Evolutionary conservation across 2,329 filamentous ascomycete species (phyloP), one percentile per base, ranked within the genome.

Genomic region (Neofusicoccum parvum): DNA sequence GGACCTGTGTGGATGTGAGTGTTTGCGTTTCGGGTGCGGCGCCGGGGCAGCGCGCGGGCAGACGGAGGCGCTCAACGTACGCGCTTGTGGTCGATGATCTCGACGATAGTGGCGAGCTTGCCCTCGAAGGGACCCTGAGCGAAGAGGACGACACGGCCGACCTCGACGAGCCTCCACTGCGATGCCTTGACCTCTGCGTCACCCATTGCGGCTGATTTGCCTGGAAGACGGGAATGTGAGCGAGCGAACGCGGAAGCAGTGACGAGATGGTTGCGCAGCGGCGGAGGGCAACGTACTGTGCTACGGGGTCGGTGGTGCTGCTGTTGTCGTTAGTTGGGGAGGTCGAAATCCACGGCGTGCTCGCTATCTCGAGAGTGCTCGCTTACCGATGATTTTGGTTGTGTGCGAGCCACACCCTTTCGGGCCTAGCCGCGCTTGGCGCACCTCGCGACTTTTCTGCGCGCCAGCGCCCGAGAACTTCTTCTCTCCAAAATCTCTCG

Each of bases 1-100:
- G 90, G 84, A 93, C 92, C 95, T 99, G 82, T 71, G 70, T 46
- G 12, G n/a, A 58, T 69, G 71, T 79, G 68, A 76, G 75, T 56
- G 17, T 12, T 20, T 56, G 20, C 58, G 14, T 50, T 34, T 14
- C 34, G n/a, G n/a, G 7, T 50, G 17, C 62, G 32, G 48, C 34
- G 48, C 14, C n/a, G 17, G 50, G 23, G 50, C 46, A 36, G 14
- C 36, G 15, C 20, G 64, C 54, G 46, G 48, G 41, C 32, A 36
- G 56, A 17, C 41, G 14, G 50, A 17, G 32, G 17, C 48, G 48
- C 41, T 60, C 48, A 80, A 92, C 95, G 81, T 96, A 99, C 95
- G 85, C 95, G 93, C 89, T 97, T 97, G 91, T 99, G 94, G 86
- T 99, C 95, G 86, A 99, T 95, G 84, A 99, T 98, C 90, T 99